Conservation (phyloP, 345 rosid species). For the Odontarrhena argentea region DNA sequence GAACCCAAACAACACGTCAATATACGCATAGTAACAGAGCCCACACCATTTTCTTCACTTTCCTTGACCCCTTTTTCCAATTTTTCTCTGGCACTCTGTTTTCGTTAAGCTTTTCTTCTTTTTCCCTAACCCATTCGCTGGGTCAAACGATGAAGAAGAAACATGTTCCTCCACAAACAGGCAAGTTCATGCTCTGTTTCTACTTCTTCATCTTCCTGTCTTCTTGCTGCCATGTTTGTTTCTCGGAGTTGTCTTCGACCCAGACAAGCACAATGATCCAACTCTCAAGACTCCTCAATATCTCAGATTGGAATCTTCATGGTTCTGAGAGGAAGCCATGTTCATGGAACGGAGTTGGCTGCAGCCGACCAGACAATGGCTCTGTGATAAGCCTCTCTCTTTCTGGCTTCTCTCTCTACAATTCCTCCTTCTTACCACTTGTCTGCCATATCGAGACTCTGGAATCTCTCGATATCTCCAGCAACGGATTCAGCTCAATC, state of each 20-base stretch:
- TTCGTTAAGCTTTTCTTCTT: constrained; percentile 19
- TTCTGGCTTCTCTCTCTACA: constrained; percentile 44
- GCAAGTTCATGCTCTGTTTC: constrained; percentile 25
- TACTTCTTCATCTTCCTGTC: constrained; percentile 29
- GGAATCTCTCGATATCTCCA: constrained; percentile 56
- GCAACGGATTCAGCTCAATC: constrained; percentile 52
- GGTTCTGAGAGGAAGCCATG: constrained; percentile 51
- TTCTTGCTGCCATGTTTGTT: constrained; percentile 34
- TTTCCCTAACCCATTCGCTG: not conserved
- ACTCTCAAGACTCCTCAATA: constrained; percentile 39
- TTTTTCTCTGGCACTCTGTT: constrained; percentile 8
- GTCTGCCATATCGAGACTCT: constrained; percentile 61
- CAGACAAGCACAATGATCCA: constrained; percentile 51
- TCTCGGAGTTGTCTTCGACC: constrained; percentile 41
- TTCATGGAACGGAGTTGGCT: constrained; percentile 57
- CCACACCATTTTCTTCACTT: constrained; percentile 5
- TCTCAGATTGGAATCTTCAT: constrained; percentile 45
- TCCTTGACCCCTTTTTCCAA: not conserved
- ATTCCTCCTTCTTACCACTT: constrained; percentile 47
- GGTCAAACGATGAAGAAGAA: constrained; percentile 25
- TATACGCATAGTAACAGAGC: not conserved
- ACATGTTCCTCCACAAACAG: constrained; percentile 30
- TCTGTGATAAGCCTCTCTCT: constrained; percentile 46
- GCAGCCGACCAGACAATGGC: constrained; percentile 46
- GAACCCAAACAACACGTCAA: constrained; percentile 22